Evolutionary conservation across 2,329 filamentous ascomycete genomes (phyloP).

Genomic region (Massarina eburnea): DNA sequence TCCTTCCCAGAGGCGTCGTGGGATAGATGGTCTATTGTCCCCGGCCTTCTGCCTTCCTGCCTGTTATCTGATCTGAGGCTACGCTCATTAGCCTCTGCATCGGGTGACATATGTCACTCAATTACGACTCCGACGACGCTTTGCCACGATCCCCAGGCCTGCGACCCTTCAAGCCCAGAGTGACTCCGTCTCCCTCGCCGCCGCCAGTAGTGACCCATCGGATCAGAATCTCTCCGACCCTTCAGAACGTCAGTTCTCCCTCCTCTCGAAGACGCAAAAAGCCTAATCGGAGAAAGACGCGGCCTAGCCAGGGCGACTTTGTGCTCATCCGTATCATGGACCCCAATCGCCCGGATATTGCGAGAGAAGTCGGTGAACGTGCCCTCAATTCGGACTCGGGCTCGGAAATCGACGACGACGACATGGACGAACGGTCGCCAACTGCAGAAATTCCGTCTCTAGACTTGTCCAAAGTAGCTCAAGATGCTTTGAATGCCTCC

Average conservation of each 20-base stretch:
- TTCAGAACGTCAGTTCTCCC: slow-evolving; percentile 45
- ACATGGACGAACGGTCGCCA: slow-evolving; percentile 28
- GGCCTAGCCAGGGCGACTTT: slow-evolving; percentile 62
- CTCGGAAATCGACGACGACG: slow-evolving; percentile 48
- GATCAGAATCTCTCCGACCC: slow-evolving; percentile 16
- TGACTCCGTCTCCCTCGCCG: slow-evolving; percentile 56
- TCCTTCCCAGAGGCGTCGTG: slow-evolving; percentile 23
- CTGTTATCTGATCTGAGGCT: slow-evolving; percentile 17
- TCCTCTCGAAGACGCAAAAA: slow-evolving; percentile 49
- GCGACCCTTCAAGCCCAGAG: slow-evolving; percentile 47
- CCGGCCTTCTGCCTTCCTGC: slow-evolving; percentile 4
- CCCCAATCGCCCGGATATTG: slow-evolving; percentile 67
- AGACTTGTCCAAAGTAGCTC: slow-evolving; percentile 19
- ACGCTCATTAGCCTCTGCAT: slow-evolving; percentile 21
- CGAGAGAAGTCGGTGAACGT: slow-evolving; percentile 56
- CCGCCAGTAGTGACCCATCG: slow-evolving; percentile 39
- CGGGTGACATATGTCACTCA: slow-evolving; percentile 31
- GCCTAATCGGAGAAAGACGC: slow-evolving; percentile 57
- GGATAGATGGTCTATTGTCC: slow-evolving; percentile 16
- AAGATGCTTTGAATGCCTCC: slow-evolving; percentile 16
- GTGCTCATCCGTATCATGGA: slow-evolving; percentile 68
- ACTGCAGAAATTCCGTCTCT: slow-evolving; percentile 11
- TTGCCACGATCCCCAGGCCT: slow-evolving; percentile 47
- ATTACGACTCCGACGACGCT: slow-evolving; percentile 54
- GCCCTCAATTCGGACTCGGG: slow-evolving; percentile 53